phyloP scores from a whole-genome alignment of 1,139 yeast species.

The Candida sp. region DNA sequence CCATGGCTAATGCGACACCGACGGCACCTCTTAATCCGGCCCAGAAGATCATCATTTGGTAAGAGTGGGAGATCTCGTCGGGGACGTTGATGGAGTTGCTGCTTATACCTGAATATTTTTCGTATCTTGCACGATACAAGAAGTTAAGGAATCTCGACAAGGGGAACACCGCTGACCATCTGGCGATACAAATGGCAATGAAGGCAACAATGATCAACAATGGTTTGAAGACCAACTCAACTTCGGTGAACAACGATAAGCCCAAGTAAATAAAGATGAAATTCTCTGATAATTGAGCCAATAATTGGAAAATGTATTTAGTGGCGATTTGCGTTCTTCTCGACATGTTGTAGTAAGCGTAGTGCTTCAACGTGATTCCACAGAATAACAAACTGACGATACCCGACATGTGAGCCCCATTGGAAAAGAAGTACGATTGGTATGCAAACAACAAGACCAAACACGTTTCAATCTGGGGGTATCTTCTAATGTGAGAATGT shows the following conservation, averaged over 20 bases:
- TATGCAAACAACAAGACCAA: constrained; percentile 89
- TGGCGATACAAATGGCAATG: constrained; percentile 88
- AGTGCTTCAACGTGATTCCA: constrained; percentile 96
- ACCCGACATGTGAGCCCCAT: constrained; percentile 99
- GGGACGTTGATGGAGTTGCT: constrained; percentile 42
- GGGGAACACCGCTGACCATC: constrained; percentile 99
- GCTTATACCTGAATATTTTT: constrained; percentile 35
- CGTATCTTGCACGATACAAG: constrained; percentile 62
- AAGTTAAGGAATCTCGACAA: constrained; percentile 84
- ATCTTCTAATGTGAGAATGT: constrained; percentile 91
- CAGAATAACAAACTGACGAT: constrained; percentile 94
- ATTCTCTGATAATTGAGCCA: constrained; percentile 96
- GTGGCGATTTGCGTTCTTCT: constrained; percentile 97
- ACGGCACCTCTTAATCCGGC: constrained; percentile 99
- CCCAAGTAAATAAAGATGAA: constrained; percentile 97
- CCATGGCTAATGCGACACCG: constrained; percentile 99
- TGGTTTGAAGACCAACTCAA: constrained; percentile 94
- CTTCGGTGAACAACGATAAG: constrained; percentile 92
- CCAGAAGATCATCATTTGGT: constrained; percentile 99
- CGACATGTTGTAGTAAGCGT: constrained; percentile 97
- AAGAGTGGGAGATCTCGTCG: constrained; percentile 93
- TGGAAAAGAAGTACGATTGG: constrained; percentile 96
- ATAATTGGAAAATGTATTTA: constrained; percentile 88
- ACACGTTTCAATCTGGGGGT: constrained; percentile 97
- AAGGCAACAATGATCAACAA: constrained; percentile 89